Conservation (phyloP, 371 early-diverging fungal species). For the Basidiobolus meristosporus region DNA sequence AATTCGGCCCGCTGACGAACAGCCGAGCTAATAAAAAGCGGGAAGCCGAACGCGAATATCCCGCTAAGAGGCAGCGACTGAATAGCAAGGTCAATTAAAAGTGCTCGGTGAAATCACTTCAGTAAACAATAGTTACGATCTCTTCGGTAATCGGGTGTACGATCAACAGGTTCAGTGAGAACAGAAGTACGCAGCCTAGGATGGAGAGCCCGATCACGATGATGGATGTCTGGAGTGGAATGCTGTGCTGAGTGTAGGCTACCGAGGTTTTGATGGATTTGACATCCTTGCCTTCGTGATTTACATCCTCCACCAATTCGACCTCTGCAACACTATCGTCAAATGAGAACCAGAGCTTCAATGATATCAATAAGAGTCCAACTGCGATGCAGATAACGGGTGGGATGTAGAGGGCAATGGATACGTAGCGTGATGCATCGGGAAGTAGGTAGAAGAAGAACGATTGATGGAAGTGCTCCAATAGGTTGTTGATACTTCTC, state of each 20-base stretch:
- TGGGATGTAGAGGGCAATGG: conserved; percentile 77
- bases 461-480: conserved; percentile 90
- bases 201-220: conserved; percentile 1
- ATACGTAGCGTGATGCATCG: conserved; percentile 52
- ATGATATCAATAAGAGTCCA: conserved; percentile 35
- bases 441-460: conserved; percentile 88
- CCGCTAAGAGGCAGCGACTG: no score
- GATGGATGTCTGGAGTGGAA: not conserved
- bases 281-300: not conserved
- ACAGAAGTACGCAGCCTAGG: no score
- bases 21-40: conserved; percentile 1
- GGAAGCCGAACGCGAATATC: conserved; percentile 2
- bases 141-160: no score
- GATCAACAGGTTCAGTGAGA: no score
- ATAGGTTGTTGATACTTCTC: conserved; percentile 77
- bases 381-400: conserved; percentile 52
- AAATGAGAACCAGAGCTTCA: conserved; percentile 14
- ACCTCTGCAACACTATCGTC: conserved; percentile 6
- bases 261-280: conserved; percentile 2
- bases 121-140: no score
- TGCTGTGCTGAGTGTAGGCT: not conserved
- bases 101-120: no score
- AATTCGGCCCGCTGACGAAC: conserved; percentile 1
- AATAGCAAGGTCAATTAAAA: no score
- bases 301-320: not conserved